Evolutionary conservation across 306 rosid genomes (phyloP), one percentile per base, ranked within the genome.

Genomic region (Cicer cuneatum): DNA sequence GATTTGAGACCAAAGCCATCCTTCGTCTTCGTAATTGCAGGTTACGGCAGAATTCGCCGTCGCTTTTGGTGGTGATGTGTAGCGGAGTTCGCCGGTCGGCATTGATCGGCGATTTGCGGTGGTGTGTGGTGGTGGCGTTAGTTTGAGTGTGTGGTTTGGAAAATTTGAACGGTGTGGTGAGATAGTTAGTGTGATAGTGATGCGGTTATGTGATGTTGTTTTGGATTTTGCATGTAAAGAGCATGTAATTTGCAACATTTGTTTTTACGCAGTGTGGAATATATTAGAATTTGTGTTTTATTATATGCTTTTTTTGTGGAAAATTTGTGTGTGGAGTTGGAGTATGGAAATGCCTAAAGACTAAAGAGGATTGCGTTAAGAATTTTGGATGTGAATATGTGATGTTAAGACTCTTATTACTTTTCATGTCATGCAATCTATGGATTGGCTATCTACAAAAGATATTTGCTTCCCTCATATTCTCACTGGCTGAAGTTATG

Each of bases 1-100:
- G 77, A 94, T 94, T 56, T 80, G 88, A 1, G 58, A 10, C 97
- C 98, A 94, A 19, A 94, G 21, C 93, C 93, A 87, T 0, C 81
- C 78, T 21, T 88, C 94, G 6, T 86, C 92, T 1, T 85, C 90
- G 19, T 0, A 35, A 29, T 29, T 29, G 0, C 5, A 60, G 14
- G 7, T 4, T 0, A 9, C 2, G 63, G 66, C 5, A 69, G 74
- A 37, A 45, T 76, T 83, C 12, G 69, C 82, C 39, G 80, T 3
- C 0, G 74, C 8, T 38, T 49, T 45, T 2, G 84, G 72, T 54
- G 81, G 73, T 8, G 85, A 13, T 0, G 80, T 1, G 45, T 59
- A 40, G 11, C 80, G 80, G 49, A 82, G 66, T 75, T 86, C 93
- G 2, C 92, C 89, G 35, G 92, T 69, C 7, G 96, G 94, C 96